Conservation (phyloP, 2,329 filamentous ascomycete genomes). For the Tolypocladium album region DNA sequence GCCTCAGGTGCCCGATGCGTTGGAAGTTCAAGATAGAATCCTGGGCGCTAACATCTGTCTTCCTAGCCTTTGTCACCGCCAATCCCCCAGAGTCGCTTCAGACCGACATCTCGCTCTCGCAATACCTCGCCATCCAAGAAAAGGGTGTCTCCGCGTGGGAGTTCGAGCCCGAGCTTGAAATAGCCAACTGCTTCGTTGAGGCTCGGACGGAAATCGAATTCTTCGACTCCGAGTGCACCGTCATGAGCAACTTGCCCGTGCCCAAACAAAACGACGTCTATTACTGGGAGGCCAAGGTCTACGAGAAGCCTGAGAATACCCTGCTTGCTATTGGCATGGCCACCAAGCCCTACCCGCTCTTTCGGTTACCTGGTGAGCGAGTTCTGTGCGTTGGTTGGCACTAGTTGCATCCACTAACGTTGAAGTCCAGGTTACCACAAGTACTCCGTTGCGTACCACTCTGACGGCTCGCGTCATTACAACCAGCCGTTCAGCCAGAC, state of each 20-base stretch:
- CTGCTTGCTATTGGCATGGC: conserved; percentile 85
- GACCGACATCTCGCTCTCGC: conserved; percentile 94
- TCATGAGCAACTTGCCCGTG: conserved; percentile 91
- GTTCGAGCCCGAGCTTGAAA: conserved; percentile 97
- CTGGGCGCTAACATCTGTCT: not conserved
- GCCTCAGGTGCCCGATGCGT: not conserved
- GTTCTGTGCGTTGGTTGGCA: not conserved
- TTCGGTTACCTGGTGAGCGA: conserved; percentile 74
- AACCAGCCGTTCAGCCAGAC: conserved; percentile 84
- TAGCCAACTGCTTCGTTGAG: conserved; percentile 98
- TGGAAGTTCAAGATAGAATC: not conserved
- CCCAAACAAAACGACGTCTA: conserved; percentile 99
- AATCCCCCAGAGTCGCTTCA: conserved; percentile 93
- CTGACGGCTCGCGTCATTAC: conserved; percentile 73
- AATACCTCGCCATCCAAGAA: conserved; percentile 96
- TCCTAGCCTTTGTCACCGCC: conserved; percentile 76
- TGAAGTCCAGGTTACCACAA: conserved; percentile 66
- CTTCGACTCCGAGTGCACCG: conserved; percentile 94
- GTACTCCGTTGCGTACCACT: conserved; percentile 84
- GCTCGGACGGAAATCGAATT: conserved; percentile 96
- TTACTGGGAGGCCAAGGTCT: conserved; percentile 98
- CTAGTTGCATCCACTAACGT: not conserved
- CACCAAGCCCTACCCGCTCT: conserved; percentile 94
- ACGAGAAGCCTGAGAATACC: conserved; percentile 87
- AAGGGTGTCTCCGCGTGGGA: conserved; percentile 99